Base-by-base conservation (phyloP, 306 rosid genomes). In the Castanea crenata region DNA sequence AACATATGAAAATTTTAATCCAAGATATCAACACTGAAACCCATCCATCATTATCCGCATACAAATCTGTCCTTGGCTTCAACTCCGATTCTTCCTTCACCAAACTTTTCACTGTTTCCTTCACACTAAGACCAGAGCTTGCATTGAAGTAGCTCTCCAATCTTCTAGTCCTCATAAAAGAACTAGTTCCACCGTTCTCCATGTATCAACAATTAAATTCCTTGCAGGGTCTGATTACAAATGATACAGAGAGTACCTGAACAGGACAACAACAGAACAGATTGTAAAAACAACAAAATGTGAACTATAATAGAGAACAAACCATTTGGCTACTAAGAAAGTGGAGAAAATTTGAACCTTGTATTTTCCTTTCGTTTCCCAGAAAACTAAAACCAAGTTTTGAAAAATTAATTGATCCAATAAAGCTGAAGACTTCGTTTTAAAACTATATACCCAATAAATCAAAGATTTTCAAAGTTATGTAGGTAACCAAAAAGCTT, bases 1-100 rank as follows among this genome's bases (percentile, higher is more conserved):
- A 91, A 84, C 92, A 91, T 1, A 71, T 25, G 62, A 85, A 73
- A 80, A 88, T 85, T 85, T 86, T 88, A 54, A 85, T 74, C 81
- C 85, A 85, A 38, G 88, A 88, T 79, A 87, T 78, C 81, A 83
- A 73, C 4, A 69, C 27, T 3, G 87, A 80, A 74, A 76, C 64
- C 90, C 83, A 87, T 9, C 90, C 95, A 69, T 82, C 87, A 67
- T 81, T 85, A 51, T 90, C 86, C 14, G 23, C 18, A 78, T 68
- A 62, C 13, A 71, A 35, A 71, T 75, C 85, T 12, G 71, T n/a
- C 61, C 65, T 81, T 1, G 46, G 62, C 82, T 41, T 58, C 63
- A n/a, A 49, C 67, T 52, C 83, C 32, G 79, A 11, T 62, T 49
- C 80, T 29, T 81, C 86, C 69, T 80, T 83, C 70, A 51, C 88